phyloP scores from a whole-genome alignment of 148 eudicot genomes.

The Spergularia bocconei region DNA sequence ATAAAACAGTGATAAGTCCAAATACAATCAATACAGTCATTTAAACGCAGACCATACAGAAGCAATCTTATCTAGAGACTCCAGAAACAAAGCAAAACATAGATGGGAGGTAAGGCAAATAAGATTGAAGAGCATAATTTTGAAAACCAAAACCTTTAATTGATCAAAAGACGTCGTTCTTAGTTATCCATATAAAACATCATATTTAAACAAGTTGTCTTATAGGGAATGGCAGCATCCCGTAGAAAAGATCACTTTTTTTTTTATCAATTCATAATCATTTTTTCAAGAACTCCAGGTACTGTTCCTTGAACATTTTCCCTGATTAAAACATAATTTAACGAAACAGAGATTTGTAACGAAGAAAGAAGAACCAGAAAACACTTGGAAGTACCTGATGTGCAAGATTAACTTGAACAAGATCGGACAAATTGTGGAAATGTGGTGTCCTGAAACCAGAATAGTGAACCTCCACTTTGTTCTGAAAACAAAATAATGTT shows the following conservation, averaged over 20 bases:
- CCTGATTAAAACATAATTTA: neutral
- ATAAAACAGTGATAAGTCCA: constrained; percentile 11
- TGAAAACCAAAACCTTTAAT: no score
- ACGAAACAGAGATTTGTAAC: neutral
- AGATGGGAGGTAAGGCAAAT: neutral
- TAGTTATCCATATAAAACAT: neutral
- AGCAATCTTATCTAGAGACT: neutral
- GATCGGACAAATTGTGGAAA: constrained; percentile 90
- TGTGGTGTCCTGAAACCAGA: constrained; percentile 79
- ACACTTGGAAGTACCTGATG: constrained; percentile 50
- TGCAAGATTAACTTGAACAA: constrained; percentile 63
- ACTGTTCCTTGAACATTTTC: neutral
- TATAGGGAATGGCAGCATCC: neutral
- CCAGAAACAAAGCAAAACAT: neutral
- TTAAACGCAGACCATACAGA: neutral
- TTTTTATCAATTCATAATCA: neutral
- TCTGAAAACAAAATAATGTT: constrained; percentile 38
- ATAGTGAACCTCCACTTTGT: constrained; percentile 71
- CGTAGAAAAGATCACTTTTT: neutral
- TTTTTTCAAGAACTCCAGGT: neutral
- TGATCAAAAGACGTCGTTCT: no score
- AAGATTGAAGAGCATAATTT: neutral
- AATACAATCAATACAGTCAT: constrained; percentile 1
- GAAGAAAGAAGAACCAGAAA: no score
- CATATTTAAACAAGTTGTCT: neutral